phyloP scores from a whole-genome alignment of 2,329 filamentous ascomycete genomes.

The Zasmidium citrigriseum region DNA sequence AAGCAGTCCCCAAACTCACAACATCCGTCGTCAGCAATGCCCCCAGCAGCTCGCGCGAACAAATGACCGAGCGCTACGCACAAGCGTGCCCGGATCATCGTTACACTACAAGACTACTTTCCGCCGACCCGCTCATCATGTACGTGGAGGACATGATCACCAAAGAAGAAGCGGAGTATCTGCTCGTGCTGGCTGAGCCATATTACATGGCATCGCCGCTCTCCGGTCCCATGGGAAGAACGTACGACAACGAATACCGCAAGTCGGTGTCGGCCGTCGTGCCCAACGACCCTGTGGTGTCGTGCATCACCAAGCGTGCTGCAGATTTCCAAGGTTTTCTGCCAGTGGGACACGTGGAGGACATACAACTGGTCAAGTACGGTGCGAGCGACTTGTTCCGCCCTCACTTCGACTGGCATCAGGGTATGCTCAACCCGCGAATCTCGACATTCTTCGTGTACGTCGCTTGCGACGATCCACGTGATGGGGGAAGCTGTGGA shows the following conservation, averaged over 20 bases:
- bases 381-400: too few species aligned
- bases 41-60: not conserved
- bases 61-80: slow-evolving; percentile 6
- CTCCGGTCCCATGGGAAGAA: not conserved
- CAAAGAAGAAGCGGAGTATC: not conserved
- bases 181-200: not conserved
- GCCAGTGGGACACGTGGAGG: too few species aligned
- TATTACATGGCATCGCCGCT: not conserved
- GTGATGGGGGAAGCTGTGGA: too few species aligned
- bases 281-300: not conserved
- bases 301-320: too few species aligned
- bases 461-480: too few species aligned
- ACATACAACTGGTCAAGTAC: too few species aligned
- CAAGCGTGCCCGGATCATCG: slow-evolving; percentile 2
- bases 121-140: not conserved
- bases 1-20: too few species aligned
- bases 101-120: not conserved
- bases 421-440: too few species aligned
- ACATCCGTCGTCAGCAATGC: too few species aligned
- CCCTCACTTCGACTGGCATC: too few species aligned
- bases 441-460: too few species aligned
- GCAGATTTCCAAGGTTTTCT: too few species aligned
- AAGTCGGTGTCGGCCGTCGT: not conserved
- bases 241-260: slow-evolving; percentile 1
- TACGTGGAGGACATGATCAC: not conserved